phyloP scores from a whole-genome alignment of 2,329 filamentous ascomycete genomes.

The Fusarium xylarioides region DNA sequence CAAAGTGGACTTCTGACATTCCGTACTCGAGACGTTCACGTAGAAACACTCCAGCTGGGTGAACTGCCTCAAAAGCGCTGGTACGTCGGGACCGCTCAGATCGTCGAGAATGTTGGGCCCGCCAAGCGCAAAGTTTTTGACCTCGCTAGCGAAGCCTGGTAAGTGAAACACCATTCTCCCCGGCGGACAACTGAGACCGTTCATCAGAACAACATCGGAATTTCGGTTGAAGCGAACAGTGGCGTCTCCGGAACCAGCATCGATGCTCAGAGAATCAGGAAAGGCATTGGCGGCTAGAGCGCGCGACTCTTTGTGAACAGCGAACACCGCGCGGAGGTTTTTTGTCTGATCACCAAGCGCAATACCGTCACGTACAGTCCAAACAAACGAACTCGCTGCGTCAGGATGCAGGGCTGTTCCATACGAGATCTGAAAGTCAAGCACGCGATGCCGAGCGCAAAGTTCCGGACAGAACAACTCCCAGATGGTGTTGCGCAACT shows the following conservation, averaged over 20 bases:
- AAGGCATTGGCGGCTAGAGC: conserved; percentile 43
- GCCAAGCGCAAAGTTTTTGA: conserved; percentile 44
- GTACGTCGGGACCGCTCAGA: not conserved
- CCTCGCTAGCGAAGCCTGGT: conserved; percentile 42
- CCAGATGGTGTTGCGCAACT: conserved; percentile 47
- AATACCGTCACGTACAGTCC: conserved; percentile 35
- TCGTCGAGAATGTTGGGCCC: not conserved
- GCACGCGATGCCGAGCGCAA: conserved; percentile 38
- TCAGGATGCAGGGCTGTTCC: conserved; percentile 17
- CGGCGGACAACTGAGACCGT: not conserved
- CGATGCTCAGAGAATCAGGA: conserved; percentile 47
- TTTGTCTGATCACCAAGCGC: conserved; percentile 44
- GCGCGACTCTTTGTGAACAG: conserved; percentile 50
- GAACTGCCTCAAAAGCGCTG: conserved; percentile 24
- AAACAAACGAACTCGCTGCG: not conserved
- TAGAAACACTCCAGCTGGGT: conserved; percentile 44
- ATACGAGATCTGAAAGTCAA: conserved; percentile 39
- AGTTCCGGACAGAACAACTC: conserved; percentile 47
- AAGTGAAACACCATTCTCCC: conserved; percentile 33
- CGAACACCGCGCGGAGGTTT: conserved; percentile 44
- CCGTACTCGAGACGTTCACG: conserved; percentile 9
- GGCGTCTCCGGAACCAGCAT: conserved; percentile 35
- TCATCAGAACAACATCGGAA: conserved; percentile 45
- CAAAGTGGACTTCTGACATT: conserved; percentile 21
- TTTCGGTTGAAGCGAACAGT: conserved; percentile 45